A percentile compares a stretch with the other conserved stretches of the same genome.
Conservation (phyloP, 495 filamentous ascomycete species). For the Neurospora discreta region DNA sequence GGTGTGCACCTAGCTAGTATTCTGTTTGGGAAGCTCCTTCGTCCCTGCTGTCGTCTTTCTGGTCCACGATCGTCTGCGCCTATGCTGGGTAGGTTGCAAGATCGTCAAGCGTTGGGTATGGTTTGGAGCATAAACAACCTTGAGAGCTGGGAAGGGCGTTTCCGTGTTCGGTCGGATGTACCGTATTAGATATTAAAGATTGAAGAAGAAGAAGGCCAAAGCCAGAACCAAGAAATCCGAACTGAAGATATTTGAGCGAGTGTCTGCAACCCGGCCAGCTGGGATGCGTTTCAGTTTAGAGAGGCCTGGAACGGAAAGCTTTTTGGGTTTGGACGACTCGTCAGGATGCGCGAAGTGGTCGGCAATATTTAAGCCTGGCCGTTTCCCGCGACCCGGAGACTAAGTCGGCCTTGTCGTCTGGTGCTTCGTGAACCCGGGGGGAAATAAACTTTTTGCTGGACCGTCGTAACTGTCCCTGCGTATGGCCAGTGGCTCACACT, state of each 20-base stretch:
- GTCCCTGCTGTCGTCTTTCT: neutral
- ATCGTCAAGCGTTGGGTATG: neutral
- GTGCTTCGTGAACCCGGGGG: neutral
- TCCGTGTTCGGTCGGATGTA: neutral
- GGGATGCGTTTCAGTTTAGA: neutral
- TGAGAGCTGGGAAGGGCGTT: neutral
- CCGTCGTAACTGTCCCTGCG: neutral
- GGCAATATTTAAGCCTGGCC: neutral
- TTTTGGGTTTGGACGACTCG: neutral
- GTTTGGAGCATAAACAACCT: neutral
- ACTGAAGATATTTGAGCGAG: neutral
- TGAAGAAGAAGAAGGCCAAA: neutral
- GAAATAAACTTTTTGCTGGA: neutral
- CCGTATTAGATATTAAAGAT: neutral
- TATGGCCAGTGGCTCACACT: neutral
- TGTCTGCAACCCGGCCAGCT: neutral
- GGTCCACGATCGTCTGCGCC: neutral
- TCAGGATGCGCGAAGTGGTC: neutral
- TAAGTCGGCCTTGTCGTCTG: neutral
- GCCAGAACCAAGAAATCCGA: neutral
- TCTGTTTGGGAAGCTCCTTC: neutral
- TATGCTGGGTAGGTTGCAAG: neutral
- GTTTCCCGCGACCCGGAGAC: neutral
- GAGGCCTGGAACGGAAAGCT: neutral
- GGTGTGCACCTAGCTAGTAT: neutral